Percentiles rank a stretch among this genome's conserved stretches.
These are phyloP conservation scores for Skeletonema tropicum DNA, from an alignment of 108 stramenopile genomes.

Conservation along the genomic window DNA sequence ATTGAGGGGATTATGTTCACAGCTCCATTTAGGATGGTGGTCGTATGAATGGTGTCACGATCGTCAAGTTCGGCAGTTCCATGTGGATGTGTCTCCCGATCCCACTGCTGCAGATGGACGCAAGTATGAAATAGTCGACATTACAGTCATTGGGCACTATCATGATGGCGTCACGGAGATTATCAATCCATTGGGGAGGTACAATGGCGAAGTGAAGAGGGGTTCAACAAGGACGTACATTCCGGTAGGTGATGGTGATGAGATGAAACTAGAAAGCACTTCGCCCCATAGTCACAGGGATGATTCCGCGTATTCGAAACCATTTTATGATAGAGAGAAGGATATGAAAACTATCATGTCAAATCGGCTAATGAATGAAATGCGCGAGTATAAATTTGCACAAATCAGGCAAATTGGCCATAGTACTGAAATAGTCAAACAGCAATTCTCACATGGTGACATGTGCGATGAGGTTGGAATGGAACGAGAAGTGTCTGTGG, in stretches of 20 bases:
- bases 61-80: conserved; percentile 75
- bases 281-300: background rate
- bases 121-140: conserved; percentile 47
- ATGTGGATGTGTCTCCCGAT: conserved; percentile 48
- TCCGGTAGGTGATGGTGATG: background rate
- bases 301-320: background rate
- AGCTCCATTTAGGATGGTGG: conserved; percentile 85
- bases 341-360: background rate
- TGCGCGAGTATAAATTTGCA: background rate
- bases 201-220: conserved; percentile 15
- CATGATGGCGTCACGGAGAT: conserved; percentile 27
- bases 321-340: background rate
- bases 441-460: conserved; percentile 55
- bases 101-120: background rate
- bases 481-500: conserved; percentile 54
- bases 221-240: background rate
- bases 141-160: conserved; percentile 65
- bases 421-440: conserved; percentile 26
- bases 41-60: conserved; percentile 91
- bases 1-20: conserved; percentile 68
- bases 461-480: conserved; percentile 62
- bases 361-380: background rate
- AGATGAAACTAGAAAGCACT: background rate
- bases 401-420: background rate
- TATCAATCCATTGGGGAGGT: conserved; percentile 21